Conservation (phyloP, 2,329 filamentous ascomycete genomes). For the Colletotrichum sp. region DNA sequence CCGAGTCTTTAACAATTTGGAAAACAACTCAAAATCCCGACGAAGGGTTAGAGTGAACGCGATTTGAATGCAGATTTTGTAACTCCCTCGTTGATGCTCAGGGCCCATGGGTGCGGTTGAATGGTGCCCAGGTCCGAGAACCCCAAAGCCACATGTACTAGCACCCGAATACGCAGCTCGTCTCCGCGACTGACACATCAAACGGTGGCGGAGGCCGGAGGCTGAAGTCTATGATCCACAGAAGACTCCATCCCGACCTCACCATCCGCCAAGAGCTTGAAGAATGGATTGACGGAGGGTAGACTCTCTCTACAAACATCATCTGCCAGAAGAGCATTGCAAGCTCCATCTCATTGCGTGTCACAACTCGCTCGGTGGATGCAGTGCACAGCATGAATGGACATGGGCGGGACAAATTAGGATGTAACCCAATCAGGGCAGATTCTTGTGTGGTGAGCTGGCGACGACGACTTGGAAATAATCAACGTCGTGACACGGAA, state of each 20-base stretch:
- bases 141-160: neutral
- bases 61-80: neutral
- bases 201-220: neutral
- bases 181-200: neutral
- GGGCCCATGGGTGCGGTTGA: neutral
- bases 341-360: neutral
- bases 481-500: neutral
- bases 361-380: neutral
- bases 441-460: neutral
- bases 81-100: neutral
- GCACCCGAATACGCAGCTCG: neutral
- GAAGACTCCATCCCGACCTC: neutral
- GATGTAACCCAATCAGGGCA: neutral
- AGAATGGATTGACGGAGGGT: neutral
- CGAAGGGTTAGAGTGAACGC: neutral
- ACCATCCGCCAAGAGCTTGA: neutral
- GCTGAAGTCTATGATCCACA: neutral
- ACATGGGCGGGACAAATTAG: neutral
- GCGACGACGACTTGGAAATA: neutral
- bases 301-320: neutral
- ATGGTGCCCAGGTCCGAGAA: neutral
- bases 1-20: neutral
- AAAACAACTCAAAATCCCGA: neutral
- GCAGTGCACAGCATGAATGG: neutral
- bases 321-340: neutral